Base-by-base conservation (phyloP, 495 filamentous ascomycete species). In the Hypoxylon fuscum region DNA sequence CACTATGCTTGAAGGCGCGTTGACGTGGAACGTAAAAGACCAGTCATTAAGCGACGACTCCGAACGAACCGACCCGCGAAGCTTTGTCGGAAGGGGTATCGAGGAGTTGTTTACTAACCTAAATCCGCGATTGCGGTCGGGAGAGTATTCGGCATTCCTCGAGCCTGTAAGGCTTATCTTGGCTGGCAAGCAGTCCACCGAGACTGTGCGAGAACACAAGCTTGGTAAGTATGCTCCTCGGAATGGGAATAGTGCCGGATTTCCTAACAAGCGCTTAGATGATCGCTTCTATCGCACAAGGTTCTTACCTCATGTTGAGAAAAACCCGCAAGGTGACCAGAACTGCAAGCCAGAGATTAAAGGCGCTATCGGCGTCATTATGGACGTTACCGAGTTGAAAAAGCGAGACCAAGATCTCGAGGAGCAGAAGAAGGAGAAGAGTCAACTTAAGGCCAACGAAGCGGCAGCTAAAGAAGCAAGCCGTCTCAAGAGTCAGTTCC, bases 381-480 rank as follows among this genome's bases (percentile, higher is more conserved):
- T 90, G 76, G 88, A 91, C 66, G 79, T 90, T 12, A 89, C 88
- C 2, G 85, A 90, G 56, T 60, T 89, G 21, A 84, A 84, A 49
- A 76, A 82, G 21, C 75, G 81, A 14, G 86, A 88, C 51, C 65
- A 74, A 8, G 81, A 84, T 46, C 73, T 90, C 17, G 74, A 83
- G 43, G 72, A 75, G 43, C 81, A 88, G 58, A 82, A 82, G 27
- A 77, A 77, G 60, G 88, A 90, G 52, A 91, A 90, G 61, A 69
- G 78, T 3, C 78, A 82, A 32, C 72, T 90, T 3, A 64, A 85
- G 42, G 86, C 87, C 5, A 88, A 90, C 49, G 87, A 88, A 61
- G 78, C 83, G n/a, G 79, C 79, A 25, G 87, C 87, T 1, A 89
- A 87, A 68, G 88, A 90, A 66, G 87, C 88, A 8, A 88, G 84